Percentiles rank a stretch among this genome's conserved stretches.
Evolutionary conservation across 768 basidiomycete genomes (phyloP).

Genomic region (Amanita rubescens): DNA sequence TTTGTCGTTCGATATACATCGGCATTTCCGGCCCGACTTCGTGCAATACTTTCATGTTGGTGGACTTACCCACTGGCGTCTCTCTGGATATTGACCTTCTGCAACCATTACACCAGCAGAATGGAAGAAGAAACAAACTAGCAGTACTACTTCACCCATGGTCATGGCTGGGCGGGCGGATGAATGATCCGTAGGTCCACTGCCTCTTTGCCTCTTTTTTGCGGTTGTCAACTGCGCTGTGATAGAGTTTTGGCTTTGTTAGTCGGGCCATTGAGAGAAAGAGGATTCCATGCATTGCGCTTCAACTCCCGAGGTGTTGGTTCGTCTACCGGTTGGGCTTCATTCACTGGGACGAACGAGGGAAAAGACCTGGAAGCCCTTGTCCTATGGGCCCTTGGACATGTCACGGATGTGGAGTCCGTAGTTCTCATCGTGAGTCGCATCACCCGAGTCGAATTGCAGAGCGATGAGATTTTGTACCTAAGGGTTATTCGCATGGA

Average conservation of each 20-base stretch:
- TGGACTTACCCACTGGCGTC: slow-evolving; percentile 16
- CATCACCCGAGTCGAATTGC: slow-evolving; percentile 15
- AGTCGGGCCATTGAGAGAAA: slow-evolving; percentile 30
- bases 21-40: background rate
- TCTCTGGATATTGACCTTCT: slow-evolving; percentile 3
- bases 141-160: slow-evolving; percentile 79
- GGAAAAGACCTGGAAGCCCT: slow-evolving; percentile 61
- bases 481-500: slow-evolving; percentile 77
- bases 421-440: slow-evolving; percentile 55
- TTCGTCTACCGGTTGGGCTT: slow-evolving; percentile 61
- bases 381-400: slow-evolving; percentile 44
- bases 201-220: background rate
- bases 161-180: slow-evolving; percentile 77
- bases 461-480: background rate
- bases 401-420: slow-evolving; percentile 34
- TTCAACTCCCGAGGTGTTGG: slow-evolving; percentile 82
- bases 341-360: slow-evolving; percentile 66
- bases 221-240: slow-evolving; percentile 10
- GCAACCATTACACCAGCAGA: background rate
- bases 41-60: slow-evolving; percentile 4
- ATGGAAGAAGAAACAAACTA: slow-evolving; percentile 30
- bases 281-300: slow-evolving; percentile 50
- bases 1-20: no score
- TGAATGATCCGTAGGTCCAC: slow-evolving; percentile 62
- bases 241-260: slow-evolving; percentile 40